phyloP scores from a whole-genome alignment of 73 alveolate species.

The Breviolum minutum region DNA sequence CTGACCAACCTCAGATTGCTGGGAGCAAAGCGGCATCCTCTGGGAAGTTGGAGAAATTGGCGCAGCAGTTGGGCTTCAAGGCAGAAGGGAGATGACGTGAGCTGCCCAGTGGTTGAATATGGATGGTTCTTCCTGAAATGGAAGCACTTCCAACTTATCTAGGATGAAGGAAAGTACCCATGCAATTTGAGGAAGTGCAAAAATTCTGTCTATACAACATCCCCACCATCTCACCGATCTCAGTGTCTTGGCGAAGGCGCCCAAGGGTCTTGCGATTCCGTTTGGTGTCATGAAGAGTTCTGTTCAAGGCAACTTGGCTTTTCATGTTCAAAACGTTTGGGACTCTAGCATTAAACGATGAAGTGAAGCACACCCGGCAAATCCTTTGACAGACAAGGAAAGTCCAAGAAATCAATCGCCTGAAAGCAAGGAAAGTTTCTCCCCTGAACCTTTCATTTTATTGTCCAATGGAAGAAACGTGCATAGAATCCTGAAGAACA shows the following conservation, averaged over 20 bases:
- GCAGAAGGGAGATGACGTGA: not conserved
- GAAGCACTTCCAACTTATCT: no score
- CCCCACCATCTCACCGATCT: no score
- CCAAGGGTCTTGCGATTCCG: conserved; percentile 96
- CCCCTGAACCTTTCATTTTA: no score
- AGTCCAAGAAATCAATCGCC: no score
- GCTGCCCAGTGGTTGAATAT: no score
- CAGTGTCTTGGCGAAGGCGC: conserved; percentile 19
- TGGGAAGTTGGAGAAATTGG: conserved; percentile 75
- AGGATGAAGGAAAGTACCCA: not conserved
- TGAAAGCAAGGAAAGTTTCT: no score
- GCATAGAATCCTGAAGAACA: no score
- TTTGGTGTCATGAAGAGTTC: conserved; percentile 86
- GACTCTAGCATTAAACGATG: no score
- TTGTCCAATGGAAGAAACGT: no score
- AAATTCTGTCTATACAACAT: not conserved
- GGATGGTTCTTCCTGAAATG: not conserved
- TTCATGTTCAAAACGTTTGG: not conserved
- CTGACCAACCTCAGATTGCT: conserved; percentile 80
- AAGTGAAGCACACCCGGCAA: no score
- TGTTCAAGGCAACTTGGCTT: conserved; percentile 1
- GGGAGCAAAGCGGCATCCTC: conserved; percentile 92
- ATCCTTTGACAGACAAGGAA: no score
- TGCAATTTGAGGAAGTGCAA: not conserved
- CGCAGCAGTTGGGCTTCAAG: conserved; percentile 57